Base-by-base conservation (phyloP, 1,284 basidiomycete species). In the Fistulinella staudtii region DNA sequence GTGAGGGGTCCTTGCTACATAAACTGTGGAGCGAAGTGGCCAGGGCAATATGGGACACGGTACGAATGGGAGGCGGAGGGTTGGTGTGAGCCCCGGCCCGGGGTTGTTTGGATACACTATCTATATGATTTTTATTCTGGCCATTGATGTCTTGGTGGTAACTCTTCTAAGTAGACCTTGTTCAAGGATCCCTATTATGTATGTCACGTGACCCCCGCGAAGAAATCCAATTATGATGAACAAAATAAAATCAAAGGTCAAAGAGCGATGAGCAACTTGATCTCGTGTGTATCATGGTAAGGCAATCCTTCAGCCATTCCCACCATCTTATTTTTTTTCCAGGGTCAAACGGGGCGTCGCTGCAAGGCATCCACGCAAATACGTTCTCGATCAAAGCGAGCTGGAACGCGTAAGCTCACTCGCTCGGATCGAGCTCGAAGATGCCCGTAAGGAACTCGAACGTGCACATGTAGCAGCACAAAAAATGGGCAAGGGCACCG, bases 301-400 rank as follows among this genome's bases (percentile, higher is more conserved):
- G 66, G 46, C n/a, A n/a, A 39, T 3, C 4, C 5, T 4, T 13
- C 15, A 7, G 42, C 10, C 13, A 2, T 33, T 6, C 2, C 8
- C 2, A 9, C 5, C 7, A 3, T 24, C 7, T 5, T n/a, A n/a
- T 27, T 14, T 8, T 39, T 39, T 55, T 39, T 55, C 56, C 45
- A 87, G 95, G 95, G 86, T 98, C 30, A 84, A 82, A 51, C 79
- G 89, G 47, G 94, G 95, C 9, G 78, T 82, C 20, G 74, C 93
- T 15, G 73, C 76, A 2, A 77, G 77, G 50, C 79, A 93, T 57
- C 95, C 96, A 4, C 70, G 74, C 60, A 93, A 89, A 71, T 98
- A 98, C 66, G 77, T 89, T 45, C 80, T 99, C 33, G 92, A 98
- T 63, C 91, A 96, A 57, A 73, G 79, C 36, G 95, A 99, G 68